phyloP scores from a whole-genome alignment of 1,139 yeast species.

The Protomyces lactucae-debilis region DNA sequence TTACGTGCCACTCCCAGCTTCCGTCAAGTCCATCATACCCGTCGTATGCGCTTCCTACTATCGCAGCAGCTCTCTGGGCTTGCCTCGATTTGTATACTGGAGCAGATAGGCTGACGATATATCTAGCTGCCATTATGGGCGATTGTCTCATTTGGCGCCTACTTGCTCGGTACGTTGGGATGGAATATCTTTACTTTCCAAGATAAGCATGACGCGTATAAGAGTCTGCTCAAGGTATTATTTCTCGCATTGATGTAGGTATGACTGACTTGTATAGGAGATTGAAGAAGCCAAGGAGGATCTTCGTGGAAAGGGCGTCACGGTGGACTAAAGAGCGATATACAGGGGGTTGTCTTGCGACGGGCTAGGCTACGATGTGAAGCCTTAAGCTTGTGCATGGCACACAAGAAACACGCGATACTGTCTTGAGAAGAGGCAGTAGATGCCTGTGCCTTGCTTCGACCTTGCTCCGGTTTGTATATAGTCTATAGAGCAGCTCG shows the following conservation, averaged over 20 bases:
- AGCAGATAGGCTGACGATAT: neutral
- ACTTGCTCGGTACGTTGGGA: conserved; percentile 67
- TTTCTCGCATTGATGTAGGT: conserved; percentile 14
- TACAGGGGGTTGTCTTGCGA: too few species aligned
- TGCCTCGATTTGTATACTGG: neutral
- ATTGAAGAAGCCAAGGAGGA: conserved; percentile 26
- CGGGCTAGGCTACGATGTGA: too few species aligned
- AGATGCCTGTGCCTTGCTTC: too few species aligned
- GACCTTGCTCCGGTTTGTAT: too few species aligned
- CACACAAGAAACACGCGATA: too few species aligned
- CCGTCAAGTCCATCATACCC: conserved; percentile 58
- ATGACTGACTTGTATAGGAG: neutral
- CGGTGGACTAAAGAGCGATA: neutral
- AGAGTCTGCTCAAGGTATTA: conserved; percentile 49
- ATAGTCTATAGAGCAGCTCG: too few species aligned
- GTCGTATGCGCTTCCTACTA: conserved; percentile 35
- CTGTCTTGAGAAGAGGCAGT: too few species aligned
- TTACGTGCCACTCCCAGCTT: conserved; percentile 53
- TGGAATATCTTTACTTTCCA: conserved; percentile 67
- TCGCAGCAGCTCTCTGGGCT: neutral
- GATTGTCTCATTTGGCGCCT: conserved; percentile 64
- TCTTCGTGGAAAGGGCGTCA: conserved; percentile 10
- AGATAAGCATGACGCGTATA: conserved; percentile 66
- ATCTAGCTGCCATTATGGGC: conserved; percentile 64
- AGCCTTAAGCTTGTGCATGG: too few species aligned